phyloP scores from a whole-genome alignment of 1,284 basidiomycete genomes.

The Tausonia pullulans region DNA sequence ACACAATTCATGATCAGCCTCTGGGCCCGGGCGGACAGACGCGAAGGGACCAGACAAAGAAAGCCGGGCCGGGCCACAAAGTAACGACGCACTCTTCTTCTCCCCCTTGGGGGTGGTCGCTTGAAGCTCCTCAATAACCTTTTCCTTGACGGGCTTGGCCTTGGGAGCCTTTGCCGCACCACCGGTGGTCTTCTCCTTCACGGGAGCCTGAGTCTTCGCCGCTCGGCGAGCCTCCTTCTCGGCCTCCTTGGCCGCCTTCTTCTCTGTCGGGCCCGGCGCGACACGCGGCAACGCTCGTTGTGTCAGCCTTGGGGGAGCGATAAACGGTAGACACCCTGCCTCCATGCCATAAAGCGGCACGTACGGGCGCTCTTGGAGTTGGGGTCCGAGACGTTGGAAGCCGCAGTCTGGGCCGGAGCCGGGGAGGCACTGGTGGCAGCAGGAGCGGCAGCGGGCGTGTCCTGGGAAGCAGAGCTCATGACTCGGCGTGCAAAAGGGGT shows the following conservation, averaged over 20 bases:
- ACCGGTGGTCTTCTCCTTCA: conserved; percentile 32
- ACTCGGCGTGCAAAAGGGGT: too few relatives aligned
- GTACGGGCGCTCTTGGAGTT: conserved; percentile 11
- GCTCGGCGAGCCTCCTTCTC: conserved; percentile 51
- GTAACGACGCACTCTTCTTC: conserved; percentile 60
- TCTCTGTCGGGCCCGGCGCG: conserved; percentile 26
- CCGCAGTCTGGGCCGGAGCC: conserved; percentile 16
- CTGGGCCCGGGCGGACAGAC: too few relatives aligned
- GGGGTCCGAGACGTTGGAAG: conserved; percentile 11
- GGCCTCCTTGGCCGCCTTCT: conserved; percentile 59
- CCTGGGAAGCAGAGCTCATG: conserved; percentile 25
- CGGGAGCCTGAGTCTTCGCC: conserved; percentile 44
- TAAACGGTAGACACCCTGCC: background rate
- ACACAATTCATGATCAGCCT: background rate
- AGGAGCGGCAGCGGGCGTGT: conserved; percentile 19
- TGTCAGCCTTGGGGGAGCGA: background rate
- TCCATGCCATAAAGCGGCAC: background rate
- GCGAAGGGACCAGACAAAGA: background rate
- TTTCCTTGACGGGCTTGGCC: conserved; percentile 53
- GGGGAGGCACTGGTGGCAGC: conserved; percentile 13
- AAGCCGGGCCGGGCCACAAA: too few relatives aligned
- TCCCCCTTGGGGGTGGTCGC: conserved; percentile 66
- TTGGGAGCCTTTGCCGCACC: conserved; percentile 48
- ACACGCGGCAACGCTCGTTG: too few relatives aligned
- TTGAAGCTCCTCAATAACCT: conserved; percentile 60